A percentile compares a stretch with the other conserved stretches of the same genome.
These are phyloP conservation scores for Copromyces sp. DNA, from an alignment of 495 filamentous ascomycete genomes.

Conservation along the genomic window DNA sequence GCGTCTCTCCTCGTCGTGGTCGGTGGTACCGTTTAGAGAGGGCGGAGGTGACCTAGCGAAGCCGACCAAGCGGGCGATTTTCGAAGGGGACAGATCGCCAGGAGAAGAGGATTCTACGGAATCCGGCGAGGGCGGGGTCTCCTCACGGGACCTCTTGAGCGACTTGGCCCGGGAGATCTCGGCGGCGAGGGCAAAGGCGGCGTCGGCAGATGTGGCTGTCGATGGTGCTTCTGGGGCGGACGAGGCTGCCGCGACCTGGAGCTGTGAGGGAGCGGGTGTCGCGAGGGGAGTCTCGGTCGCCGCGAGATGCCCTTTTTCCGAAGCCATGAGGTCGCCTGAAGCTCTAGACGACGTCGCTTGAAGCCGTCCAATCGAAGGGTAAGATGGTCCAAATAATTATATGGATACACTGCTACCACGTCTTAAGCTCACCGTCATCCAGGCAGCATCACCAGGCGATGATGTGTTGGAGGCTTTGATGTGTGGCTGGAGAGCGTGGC, in stretches of 20 bases:
- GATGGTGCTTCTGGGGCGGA: conserved; percentile 17
- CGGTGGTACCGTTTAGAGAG: conserved; percentile 42
- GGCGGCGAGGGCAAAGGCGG: conserved; percentile 21
- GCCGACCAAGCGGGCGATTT: conserved; percentile 39
- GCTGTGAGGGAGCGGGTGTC: conserved; percentile 13
- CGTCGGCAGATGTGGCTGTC: conserved; percentile 13
- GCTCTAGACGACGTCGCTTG: conserved; percentile 3
- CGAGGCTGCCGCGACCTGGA: background rate
- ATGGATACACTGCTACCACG: conserved; percentile 6
- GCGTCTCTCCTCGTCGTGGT: conserved; percentile 44
- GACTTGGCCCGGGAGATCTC: conserved; percentile 29
- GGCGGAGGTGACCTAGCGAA: conserved; percentile 35
- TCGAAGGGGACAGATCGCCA: conserved; percentile 39
- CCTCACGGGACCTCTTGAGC: conserved; percentile 40
- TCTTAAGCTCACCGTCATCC: conserved; percentile 23
- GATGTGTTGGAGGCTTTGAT: conserved; percentile 24
- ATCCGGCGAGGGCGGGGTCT: conserved; percentile 32
- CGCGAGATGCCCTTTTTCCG: conserved; percentile 31
- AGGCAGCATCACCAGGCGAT: conserved; percentile 30
- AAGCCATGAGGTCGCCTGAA: conserved; percentile 27
- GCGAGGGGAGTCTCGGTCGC: conserved; percentile 35
- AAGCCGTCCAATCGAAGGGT: background rate
- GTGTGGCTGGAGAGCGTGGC: conserved; percentile 47
- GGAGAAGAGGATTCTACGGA: conserved; percentile 21
- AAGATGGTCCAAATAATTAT: conserved; percentile 16